These are phyloP conservation scores for Fusarium redolens DNA, from an alignment of 2,329 filamentous ascomycete genomes.

Conservation along the genomic window DNA sequence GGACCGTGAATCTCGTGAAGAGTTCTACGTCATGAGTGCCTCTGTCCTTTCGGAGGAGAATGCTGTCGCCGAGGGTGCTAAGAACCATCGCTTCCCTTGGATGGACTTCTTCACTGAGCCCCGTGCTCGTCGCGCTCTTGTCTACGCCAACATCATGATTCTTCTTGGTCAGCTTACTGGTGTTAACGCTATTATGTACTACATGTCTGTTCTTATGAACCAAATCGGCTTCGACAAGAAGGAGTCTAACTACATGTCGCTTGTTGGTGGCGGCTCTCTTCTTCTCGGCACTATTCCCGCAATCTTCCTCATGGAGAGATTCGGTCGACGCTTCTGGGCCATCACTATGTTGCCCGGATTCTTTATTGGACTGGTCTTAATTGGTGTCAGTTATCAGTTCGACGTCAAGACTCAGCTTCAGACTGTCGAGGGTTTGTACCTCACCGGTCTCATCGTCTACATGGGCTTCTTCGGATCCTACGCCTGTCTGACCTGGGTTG, in stretches of 20 bases:
- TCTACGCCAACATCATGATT: conserved; percentile 78
- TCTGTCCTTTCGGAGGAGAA: conserved; percentile 68
- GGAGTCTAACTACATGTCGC: conserved; percentile 77
- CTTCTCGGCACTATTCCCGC: conserved; percentile 76
- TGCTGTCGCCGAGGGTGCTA: conserved; percentile 60
- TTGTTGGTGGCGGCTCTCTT: conserved; percentile 75
- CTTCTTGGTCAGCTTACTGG: conserved; percentile 77
- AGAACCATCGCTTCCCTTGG: conserved; percentile 72
- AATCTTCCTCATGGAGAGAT: conserved; percentile 77
- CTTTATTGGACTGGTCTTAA: conserved; percentile 75
- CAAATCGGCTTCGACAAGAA: conserved; percentile 74
- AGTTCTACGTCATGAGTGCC: conserved; percentile 79
- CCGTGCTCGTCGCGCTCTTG: conserved; percentile 71
- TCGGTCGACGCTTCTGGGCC: conserved; percentile 80
- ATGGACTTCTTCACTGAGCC: conserved; percentile 79
- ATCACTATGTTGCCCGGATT: conserved; percentile 78
- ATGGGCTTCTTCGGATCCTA: conserved; percentile 76
- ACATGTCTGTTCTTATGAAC: conserved; percentile 75
- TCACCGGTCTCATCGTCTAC: conserved; percentile 75
- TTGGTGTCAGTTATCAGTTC: conserved; percentile 73
- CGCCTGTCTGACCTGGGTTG: conserved; percentile 72
- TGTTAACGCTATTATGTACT: conserved; percentile 77
- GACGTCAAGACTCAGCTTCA: conserved; percentile 56
- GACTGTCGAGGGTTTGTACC: conserved; percentile 69
- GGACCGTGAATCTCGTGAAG: conserved; percentile 68